Evolutionary conservation across 2,329 filamentous ascomycete species (phyloP).

Genomic region (Mariannaea sp.): DNA sequence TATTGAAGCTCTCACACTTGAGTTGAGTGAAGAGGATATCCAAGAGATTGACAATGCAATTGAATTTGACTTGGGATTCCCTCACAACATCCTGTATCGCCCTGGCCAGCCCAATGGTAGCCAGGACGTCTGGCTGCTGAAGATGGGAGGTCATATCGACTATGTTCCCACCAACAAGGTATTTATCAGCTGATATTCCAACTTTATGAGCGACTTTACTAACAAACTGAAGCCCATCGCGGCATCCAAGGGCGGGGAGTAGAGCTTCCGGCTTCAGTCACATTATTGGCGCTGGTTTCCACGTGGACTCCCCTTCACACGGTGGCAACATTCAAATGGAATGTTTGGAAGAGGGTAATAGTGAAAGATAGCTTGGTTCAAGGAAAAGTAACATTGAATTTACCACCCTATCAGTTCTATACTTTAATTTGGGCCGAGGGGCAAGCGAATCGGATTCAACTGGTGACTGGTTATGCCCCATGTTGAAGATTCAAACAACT

Average conservation of each 20-base stretch:
- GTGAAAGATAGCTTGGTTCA: not conserved
- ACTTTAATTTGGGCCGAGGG: not conserved
- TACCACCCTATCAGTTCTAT: not conserved
- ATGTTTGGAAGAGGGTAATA: conserved; percentile 7
- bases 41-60: conserved; percentile 66
- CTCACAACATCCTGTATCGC: conserved; percentile 61
- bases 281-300: conserved; percentile 43
- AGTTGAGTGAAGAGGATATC: conserved; percentile 65
- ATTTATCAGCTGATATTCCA: conserved; percentile 13
- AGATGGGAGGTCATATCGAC: conserved; percentile 55
- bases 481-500: no score
- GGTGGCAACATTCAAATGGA: conserved; percentile 17
- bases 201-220: not conserved
- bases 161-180: conserved; percentile 52
- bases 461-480: no score
- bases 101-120: conserved; percentile 44
- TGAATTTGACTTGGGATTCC: conserved; percentile 70
- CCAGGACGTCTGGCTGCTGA: conserved; percentile 50
- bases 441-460: no score
- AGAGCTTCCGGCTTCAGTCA: conserved; percentile 44
- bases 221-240: conserved; percentile 45
- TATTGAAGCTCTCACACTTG: conserved; percentile 67
- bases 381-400: not conserved
- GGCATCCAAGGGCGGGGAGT: conserved; percentile 48
- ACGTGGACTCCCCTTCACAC: conserved; percentile 16